Conservation (phyloP, 768 basidiomycete genomes). For the Hemileccinum rubropunctum region DNA sequence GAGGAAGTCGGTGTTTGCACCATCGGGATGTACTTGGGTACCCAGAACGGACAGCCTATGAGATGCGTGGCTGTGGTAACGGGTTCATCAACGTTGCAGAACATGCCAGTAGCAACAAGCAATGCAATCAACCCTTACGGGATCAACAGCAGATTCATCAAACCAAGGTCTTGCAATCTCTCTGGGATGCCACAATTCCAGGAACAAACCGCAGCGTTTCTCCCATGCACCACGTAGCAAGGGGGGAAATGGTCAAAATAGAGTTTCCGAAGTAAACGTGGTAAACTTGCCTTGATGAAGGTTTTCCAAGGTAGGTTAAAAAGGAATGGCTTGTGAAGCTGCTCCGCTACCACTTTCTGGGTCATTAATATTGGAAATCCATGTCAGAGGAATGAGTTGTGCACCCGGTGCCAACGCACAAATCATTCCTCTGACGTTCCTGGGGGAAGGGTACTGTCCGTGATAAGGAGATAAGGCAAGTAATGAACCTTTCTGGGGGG, state of each 20-base stretch:
- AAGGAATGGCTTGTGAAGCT: slow-evolving; percentile 45
- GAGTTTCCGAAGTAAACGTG: slow-evolving; percentile 31
- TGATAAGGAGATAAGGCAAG: slow-evolving; percentile 58
- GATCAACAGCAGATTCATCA: slow-evolving; percentile 9
- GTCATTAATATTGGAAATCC: slow-evolving; percentile 54
- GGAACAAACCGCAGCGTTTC: too few species aligned
- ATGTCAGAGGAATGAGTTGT: too few species aligned
- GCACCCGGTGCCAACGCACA: too few species aligned
- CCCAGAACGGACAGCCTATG: slow-evolving; percentile 34
- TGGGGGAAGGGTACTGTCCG: slow-evolving; percentile 50
- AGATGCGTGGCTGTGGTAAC: slow-evolving; percentile 32
- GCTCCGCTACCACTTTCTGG: slow-evolving; percentile 59
- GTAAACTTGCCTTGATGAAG: slow-evolving; percentile 53
- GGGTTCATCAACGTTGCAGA: too few species aligned
- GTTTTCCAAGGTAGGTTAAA: slow-evolving; percentile 48
- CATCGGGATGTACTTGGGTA: slow-evolving; percentile 31
- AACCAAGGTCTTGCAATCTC: too few species aligned
- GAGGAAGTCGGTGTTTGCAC: slow-evolving; percentile 38
- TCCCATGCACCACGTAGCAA: slow-evolving; percentile 26
- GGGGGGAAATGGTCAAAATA: slow-evolving; percentile 21
- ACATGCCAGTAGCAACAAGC: too few species aligned
- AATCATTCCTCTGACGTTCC: too few species aligned
- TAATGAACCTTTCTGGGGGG: slow-evolving; percentile 55
- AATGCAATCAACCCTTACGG: background rate
- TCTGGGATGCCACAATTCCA: too few species aligned